Evolutionary conservation across 768 basidiomycete species (phyloP), one percentile per base, ranked within the genome.

Genomic region (Tremella yokohamensis): DNA sequence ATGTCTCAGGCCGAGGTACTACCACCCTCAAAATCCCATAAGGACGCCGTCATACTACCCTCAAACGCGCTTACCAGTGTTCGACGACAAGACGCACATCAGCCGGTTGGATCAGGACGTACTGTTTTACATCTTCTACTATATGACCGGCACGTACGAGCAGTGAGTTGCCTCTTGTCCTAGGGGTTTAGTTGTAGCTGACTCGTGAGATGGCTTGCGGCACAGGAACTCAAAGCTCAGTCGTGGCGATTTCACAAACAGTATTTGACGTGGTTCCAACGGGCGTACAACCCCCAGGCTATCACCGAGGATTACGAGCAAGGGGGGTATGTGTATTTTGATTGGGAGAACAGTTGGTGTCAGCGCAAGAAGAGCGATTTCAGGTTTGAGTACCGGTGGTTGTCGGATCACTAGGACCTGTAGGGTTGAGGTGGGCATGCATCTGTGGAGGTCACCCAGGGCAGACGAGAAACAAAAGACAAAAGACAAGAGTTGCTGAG

Each of bases 231-330:
- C 63, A 98, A 98, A 80, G 83, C 88, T 50, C 94, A 97, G 75
- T 92, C 90, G 40, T 99, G 96, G 96, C 85, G 96, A 49, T 99
- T 98, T 82, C 96, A 99, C 77, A 89, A 97, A 61, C 97, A 98
- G 79, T 99, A 97, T 75, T 80, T 99, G 60, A 99, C 96, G 26
- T 99, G 96, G 93, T 99, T 99, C 84, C 96, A 98, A 77, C 85
- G 96, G 38, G 90, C 96, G 70, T 92, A 90, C 20, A 93, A 98
- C 72, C 96, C 96, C 8, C 90, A 94, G 72, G 92, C 92, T 1
- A 97, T 99, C 75, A 99, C 96, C 52, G 94, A 98, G 68, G 94
- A 98, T 76, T 99, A 97, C 76, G 96, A 99, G 78, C 93, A 98
- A 79, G 96, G 96, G 13, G 91, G 96, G 13, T 99, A 99, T 77